Base-by-base conservation (phyloP, 768 basidiomycete genomes). In the Tylopilus sp. region DNA sequence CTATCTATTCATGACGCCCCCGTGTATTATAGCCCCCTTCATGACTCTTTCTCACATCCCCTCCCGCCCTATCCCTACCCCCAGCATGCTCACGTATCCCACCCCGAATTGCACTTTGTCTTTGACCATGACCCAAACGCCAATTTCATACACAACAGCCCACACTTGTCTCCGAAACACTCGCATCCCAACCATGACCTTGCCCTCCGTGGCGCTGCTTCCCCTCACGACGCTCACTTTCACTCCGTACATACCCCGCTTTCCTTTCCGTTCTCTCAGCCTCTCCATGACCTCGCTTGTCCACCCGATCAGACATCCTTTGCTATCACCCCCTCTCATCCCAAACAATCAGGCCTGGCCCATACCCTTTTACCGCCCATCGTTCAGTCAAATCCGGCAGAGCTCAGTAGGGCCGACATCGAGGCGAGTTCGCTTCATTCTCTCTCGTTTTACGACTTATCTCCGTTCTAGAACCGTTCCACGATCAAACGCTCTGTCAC, bases 341-440 rank as follows among this genome's bases (percentile, higher is more conserved):
- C 61, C 40, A 69, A 69, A 21, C 57, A 40, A 5, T 50, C 51
- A 7, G 56, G 53, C 26, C 56, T 60, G 11, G 57, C 66, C 18
- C 69, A 71, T 35, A 65, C 69, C 38, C 58, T 69, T 13, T 40
- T 71, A 4, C 68, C 68, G 6, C 68, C 68, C 45, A 69, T 69
- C 44, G 64, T 69, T 11, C 68, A 68, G 52, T 59, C 66, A n/a
- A 69, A 65, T 53, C 68, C 69, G 12, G 61, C 68, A 7, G 66
- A 66, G 28, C 47, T 63, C 23, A 38, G 56, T 4, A 58, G 53
- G 56, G 40, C 50, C 25, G 69, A 67, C 49, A 49, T 55, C 22
- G 65, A 69, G 50, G 67, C 54, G 41, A 50, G 58, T 56, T 35
- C 23, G 18, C 31, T 40, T 5, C 20, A 10, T 8, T 15, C 30